Evolutionary conservation across 306 rosid genomes (phyloP).

Genomic region (Prunus kanzakura): DNA sequence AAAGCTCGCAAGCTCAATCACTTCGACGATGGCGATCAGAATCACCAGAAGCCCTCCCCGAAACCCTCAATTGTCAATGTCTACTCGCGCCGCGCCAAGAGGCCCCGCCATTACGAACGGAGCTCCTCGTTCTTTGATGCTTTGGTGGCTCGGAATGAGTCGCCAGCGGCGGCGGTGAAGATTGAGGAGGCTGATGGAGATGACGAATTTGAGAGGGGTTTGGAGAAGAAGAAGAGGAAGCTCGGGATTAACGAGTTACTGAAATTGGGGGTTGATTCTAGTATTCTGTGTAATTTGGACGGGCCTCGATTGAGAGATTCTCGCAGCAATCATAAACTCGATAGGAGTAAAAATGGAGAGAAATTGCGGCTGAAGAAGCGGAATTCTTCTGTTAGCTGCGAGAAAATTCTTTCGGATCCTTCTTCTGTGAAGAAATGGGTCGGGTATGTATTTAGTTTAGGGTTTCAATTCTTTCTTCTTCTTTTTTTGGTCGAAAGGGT

Average conservation of each 20-base stretch:
- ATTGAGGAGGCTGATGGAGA: conserved; percentile 10
- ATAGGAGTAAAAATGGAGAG: conserved; percentile 12
- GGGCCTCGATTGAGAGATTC: conserved; percentile 78
- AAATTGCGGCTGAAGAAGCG: conserved; percentile 37
- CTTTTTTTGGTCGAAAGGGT: neutral
- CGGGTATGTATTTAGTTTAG: conserved; percentile 32
- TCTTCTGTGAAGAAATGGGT: conserved; percentile 73
- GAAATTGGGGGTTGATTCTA: conserved; percentile 74
- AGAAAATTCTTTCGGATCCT: conserved; percentile 42
- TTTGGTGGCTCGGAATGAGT: conserved; percentile 21
- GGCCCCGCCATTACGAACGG: conserved; percentile 20
- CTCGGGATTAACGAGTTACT: conserved; percentile 58
- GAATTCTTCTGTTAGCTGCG: conserved; percentile 35
- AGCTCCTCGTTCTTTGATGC: conserved; percentile 31
- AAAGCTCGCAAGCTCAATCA: conserved; percentile 69
- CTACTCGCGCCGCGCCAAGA: conserved; percentile 71
- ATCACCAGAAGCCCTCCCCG: conserved; percentile 8
- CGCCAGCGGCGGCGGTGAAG: neutral
- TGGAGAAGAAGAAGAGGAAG: conserved; percentile 40
- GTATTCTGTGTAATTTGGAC: conserved; percentile 34
- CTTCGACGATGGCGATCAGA: conserved; percentile 24
- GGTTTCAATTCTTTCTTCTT: neutral
- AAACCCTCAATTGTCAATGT: conserved; percentile 51
- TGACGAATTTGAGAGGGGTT: conserved; percentile 20
- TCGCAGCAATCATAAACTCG: conserved; percentile 34